These are phyloP conservation scores for Xylaria intraflava DNA, from an alignment of 495 filamentous ascomycete genomes.

Conservation along the genomic window DNA sequence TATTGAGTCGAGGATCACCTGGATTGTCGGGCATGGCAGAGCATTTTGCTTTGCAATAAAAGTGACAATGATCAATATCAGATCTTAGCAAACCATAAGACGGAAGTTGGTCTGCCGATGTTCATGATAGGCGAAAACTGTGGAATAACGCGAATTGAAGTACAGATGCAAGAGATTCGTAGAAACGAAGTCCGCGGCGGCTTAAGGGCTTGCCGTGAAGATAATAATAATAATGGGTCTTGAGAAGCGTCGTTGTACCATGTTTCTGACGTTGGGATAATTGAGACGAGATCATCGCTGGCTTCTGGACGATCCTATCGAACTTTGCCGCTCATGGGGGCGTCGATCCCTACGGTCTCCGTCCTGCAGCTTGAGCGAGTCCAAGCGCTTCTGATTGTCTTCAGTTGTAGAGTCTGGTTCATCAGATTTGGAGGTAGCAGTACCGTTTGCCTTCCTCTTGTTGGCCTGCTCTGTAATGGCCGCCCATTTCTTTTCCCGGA, in stretches of 20 bases:
- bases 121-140: slow-evolving; percentile 15
- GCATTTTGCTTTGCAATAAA: not conserved
- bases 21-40: not conserved
- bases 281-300: slow-evolving; percentile 31
- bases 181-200: slow-evolving; percentile 17
- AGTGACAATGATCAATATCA: slow-evolving; percentile 3
- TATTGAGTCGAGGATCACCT: not conserved
- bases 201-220: slow-evolving; percentile 19
- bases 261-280: not conserved
- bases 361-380: slow-evolving; percentile 79
- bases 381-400: slow-evolving; percentile 76
- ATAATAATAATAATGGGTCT: slow-evolving; percentile 10
- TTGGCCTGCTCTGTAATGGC: slow-evolving; percentile 73
- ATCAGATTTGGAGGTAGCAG: slow-evolving; percentile 41
- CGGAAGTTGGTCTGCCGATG: not conserved
- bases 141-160: slow-evolving; percentile 23
- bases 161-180: slow-evolving; percentile 21
- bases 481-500: slow-evolving; percentile 80
- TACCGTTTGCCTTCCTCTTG: slow-evolving; percentile 37
- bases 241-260: not conserved
- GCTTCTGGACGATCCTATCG: slow-evolving; percentile 44
- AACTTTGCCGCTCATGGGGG: slow-evolving; percentile 46
- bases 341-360: slow-evolving; percentile 40
- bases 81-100: not conserved
- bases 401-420: slow-evolving; percentile 70